Percentiles rank a stretch among this genome's conserved stretches.
Evolutionary conservation across 2,329 filamentous ascomycete genomes (phyloP).

Genomic region (Zymoseptoria ardabiliae): DNA sequence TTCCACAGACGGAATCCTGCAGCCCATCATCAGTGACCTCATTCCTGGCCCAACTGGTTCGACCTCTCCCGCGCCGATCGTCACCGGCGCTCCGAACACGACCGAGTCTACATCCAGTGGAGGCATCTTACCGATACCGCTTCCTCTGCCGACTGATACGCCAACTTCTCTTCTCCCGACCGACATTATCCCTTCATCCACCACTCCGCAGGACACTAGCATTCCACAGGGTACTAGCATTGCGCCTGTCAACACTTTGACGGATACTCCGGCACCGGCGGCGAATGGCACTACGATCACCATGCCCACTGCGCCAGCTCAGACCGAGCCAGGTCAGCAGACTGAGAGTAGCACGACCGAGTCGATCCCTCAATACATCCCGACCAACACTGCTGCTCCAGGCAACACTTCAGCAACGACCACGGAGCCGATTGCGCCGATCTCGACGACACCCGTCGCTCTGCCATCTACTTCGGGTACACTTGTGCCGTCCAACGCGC

Average conservation of each 20-base stretch:
- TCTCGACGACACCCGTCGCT: not conserved
- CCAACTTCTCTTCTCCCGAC: not conserved
- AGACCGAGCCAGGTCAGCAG: not conserved
- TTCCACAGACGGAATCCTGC: not conserved
- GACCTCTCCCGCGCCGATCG: not conserved
- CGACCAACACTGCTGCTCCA: not conserved
- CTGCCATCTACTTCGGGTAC: not conserved
- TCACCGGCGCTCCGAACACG: not conserved
- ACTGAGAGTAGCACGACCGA: not conserved
- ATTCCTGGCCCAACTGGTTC: not conserved
- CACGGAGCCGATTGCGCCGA: not conserved
- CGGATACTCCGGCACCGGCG: not conserved
- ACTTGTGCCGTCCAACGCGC: not conserved
- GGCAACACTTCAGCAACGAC: conserved; percentile 6
- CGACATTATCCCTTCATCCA: not conserved
- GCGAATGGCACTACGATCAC: not conserved
- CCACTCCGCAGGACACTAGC: not conserved
- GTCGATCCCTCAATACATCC: not conserved
- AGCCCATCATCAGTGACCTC: not conserved
- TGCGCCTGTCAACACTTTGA: not conserved
- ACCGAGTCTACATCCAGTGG: conserved; percentile 2
- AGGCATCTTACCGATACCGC: not conserved
- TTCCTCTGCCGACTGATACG: not conserved
- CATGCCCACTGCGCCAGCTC: not conserved
- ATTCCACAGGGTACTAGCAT: not conserved